Conservation (phyloP, 768 basidiomycete genomes). For the Pleurotus tuoliensis region DNA sequence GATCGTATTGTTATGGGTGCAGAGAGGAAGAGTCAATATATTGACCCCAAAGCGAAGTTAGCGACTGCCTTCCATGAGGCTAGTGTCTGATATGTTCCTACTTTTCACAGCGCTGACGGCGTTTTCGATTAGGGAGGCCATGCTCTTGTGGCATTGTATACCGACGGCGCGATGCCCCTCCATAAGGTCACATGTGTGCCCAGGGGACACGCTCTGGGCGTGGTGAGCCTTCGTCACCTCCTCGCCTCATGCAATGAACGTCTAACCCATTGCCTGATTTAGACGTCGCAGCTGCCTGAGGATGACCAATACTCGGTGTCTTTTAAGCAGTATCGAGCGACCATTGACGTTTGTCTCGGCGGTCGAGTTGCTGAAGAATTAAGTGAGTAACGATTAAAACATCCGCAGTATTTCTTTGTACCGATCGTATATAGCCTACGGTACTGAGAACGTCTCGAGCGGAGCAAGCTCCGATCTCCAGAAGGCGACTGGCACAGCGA, state of each 20-base stretch:
- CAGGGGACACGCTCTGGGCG: conserved; percentile 88
- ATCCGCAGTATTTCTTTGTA: conserved; percentile 13
- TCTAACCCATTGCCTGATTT: conserved; percentile 14
- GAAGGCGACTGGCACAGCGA: conserved; percentile 75
- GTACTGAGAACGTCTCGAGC: conserved; percentile 82
- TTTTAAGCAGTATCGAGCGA: conserved; percentile 69
- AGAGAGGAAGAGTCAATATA: conserved; percentile 86
- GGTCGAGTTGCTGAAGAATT: conserved; percentile 95
- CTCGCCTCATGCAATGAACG: not conserved
- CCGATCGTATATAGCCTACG: conserved; percentile 59
- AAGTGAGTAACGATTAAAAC: conserved; percentile 39
- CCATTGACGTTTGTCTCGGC: conserved; percentile 90
- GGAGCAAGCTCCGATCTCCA: conserved; percentile 89
- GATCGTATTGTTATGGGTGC: conserved; percentile 97
- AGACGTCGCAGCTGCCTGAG: conserved; percentile 79
- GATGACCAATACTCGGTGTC: conserved; percentile 72
- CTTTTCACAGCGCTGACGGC: conserved; percentile 4
- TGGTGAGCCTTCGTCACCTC: conserved; percentile 45
- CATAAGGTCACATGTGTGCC: conserved; percentile 98
- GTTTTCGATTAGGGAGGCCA: conserved; percentile 67
- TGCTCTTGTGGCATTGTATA: conserved; percentile 91
- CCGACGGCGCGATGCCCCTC: conserved; percentile 92
- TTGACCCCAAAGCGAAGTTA: conserved; percentile 81
- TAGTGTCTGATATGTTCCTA: conserved; percentile 20
- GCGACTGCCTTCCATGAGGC: conserved; percentile 97